Percentiles rank a stretch among this genome's conserved stretches.
phyloP scores from a whole-genome alignment of 495 filamentous ascomycete species.

The Penicillium paxilli region DNA sequence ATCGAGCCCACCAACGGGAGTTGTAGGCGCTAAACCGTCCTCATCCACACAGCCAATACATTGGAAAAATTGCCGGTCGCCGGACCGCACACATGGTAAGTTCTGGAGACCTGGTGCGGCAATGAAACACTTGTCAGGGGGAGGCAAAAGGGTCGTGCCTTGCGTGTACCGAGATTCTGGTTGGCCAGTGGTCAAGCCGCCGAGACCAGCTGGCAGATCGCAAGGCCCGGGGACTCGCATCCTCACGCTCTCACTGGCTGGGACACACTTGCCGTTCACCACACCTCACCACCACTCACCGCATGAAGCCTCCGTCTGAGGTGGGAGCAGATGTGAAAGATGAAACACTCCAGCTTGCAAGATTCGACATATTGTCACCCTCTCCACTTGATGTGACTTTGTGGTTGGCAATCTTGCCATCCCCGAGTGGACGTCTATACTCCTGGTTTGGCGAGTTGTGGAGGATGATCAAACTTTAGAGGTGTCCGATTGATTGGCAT shows the following conservation, averaged over 20 bases:
- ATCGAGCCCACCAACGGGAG: conserved; percentile 13
- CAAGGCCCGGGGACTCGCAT: conserved; percentile 1
- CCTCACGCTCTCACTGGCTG: conserved; percentile 17
- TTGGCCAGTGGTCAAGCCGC: conserved; percentile 23
- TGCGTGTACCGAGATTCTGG: conserved; percentile 16
- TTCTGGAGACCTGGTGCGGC: conserved; percentile 12
- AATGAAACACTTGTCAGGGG: not conserved
- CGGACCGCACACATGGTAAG: conserved; percentile 3
- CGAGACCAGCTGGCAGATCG: conserved; percentile 15
- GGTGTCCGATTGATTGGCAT: conserved; percentile 25
- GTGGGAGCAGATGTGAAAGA: not conserved
- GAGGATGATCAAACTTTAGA: conserved; percentile 17
- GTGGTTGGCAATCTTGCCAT: conserved; percentile 1
- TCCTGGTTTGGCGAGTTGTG: conserved; percentile 1
- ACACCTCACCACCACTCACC: conserved; percentile 10
- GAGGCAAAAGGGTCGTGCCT: conserved; percentile 3
- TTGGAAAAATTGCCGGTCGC: conserved; percentile 3
- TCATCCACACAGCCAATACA: conserved; percentile 12
- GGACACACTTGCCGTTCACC: not conserved
- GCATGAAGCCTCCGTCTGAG: not conserved
- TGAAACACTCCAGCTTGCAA: conserved; percentile 27
- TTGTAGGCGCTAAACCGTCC: conserved; percentile 15
- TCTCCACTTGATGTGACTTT: conserved; percentile 11
- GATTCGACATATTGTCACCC: not conserved
- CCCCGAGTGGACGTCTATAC: not conserved